Conservation (phyloP, 164 flowering plant genomes). For the Saururus chinensis region DNA sequence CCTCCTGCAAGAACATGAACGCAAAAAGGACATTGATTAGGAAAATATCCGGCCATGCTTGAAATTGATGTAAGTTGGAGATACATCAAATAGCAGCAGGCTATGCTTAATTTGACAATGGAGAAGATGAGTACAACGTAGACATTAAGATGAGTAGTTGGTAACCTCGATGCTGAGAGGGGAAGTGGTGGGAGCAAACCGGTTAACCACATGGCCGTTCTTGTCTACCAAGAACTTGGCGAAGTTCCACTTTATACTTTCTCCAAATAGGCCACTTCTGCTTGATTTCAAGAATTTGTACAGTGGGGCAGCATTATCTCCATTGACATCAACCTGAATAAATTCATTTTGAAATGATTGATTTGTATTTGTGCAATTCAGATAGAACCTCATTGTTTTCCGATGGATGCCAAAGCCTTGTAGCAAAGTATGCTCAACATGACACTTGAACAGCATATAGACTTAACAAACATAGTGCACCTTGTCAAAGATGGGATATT, state of each 20-base stretch:
- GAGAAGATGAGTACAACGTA: background rate
- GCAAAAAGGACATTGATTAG: background rate
- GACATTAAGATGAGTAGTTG: background rate
- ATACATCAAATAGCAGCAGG: background rate
- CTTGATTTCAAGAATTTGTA: conserved; percentile 59
- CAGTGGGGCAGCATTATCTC: conserved; percentile 45
- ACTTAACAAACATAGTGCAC: conserved; percentile 18
- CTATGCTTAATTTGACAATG: too few relatives aligned
- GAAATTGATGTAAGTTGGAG: background rate
- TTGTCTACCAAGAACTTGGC: conserved; percentile 29
- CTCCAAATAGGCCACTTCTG: conserved; percentile 45
- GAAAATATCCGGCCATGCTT: background rate
- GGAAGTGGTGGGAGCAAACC: conserved; percentile 76
- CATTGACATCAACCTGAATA: conserved; percentile 55
- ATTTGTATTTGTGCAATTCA: too few relatives aligned
- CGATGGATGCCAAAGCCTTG: background rate
- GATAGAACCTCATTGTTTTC: too few relatives aligned
- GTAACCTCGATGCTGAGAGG: conserved; percentile 77
- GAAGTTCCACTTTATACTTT: conserved; percentile 43
- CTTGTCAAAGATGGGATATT: conserved; percentile 80
- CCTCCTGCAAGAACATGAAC: background rate
- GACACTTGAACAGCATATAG: background rate
- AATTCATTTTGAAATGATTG: background rate
- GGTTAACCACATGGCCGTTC: conserved; percentile 57
- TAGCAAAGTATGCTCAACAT: background rate